Conservation (phyloP, 176 grass and related monocot genomes). For the Carex scoparia region DNA sequence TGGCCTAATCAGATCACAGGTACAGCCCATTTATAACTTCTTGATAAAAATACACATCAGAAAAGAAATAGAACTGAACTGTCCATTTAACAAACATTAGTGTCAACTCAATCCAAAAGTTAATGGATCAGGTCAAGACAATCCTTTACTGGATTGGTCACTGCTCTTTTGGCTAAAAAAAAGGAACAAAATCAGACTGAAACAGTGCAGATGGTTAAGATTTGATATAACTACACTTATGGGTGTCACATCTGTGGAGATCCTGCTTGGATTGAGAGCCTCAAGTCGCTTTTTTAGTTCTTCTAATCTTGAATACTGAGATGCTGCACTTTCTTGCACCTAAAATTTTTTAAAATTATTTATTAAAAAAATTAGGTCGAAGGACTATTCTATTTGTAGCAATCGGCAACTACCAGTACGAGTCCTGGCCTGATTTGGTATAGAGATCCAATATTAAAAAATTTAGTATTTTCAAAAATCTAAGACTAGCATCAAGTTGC, state of each 20-base stretch:
- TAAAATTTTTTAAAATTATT: conserved; percentile 26
- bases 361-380: not conserved
- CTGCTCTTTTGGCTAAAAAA: not conserved
- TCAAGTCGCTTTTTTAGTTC: conserved; percentile 81
- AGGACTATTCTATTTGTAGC: not conserved
- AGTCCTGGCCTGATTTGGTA: not conserved
- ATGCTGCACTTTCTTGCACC: conserved; percentile 79
- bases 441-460: not conserved
- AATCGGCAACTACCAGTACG: not conserved
- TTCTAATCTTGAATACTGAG: conserved; percentile 76
- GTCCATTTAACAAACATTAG: not conserved
- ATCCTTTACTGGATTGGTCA: not conserved
- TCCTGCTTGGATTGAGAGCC: conserved; percentile 59
- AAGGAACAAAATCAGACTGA: conserved; percentile 2
- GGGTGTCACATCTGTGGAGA: conserved; percentile 37
- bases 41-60: not conserved
- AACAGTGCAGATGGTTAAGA: not conserved
- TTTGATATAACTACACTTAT: conserved; percentile 35
- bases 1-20: not conserved
- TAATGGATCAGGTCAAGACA: not conserved
- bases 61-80: not conserved
- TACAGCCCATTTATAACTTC: not conserved
- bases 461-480: not conserved
- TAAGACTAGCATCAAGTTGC: not conserved
- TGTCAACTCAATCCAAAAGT: not conserved